Evolutionary conservation across 176 grass and related monocot species (phyloP).

Genomic region (Oryza meridionalis): DNA sequence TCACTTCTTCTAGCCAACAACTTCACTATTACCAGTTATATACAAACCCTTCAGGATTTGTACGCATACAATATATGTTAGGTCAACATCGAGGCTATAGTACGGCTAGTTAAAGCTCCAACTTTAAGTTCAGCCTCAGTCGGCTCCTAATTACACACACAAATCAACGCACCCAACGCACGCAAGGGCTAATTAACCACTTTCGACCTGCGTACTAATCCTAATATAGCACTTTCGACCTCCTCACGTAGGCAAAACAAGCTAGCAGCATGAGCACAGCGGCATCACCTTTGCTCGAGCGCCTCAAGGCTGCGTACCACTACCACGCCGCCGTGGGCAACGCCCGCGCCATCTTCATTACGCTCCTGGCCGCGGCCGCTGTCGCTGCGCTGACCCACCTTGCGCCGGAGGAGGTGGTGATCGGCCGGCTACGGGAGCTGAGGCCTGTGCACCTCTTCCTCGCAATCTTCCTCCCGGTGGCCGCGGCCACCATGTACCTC

Average conservation of each 20-base stretch:
- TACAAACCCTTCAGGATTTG: too few species aligned
- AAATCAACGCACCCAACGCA: too few species aligned
- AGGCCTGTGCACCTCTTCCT: slow-evolving; percentile 18
- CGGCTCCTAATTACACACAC: too few species aligned
- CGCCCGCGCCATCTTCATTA: neutral
- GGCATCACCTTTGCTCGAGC: neutral
- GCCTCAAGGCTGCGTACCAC: neutral
- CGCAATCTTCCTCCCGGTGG: slow-evolving; percentile 6
- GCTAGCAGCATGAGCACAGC: slow-evolving; percentile 14
- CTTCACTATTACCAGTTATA: too few species aligned
- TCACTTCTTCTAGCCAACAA: too few species aligned
- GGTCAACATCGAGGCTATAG: too few species aligned
- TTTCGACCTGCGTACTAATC: too few species aligned
- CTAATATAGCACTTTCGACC: too few species aligned
- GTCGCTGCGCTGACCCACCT: neutral
- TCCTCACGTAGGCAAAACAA: neutral
- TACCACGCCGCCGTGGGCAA: neutral
- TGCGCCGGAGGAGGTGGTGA: neutral
- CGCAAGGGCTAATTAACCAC: too few species aligned
- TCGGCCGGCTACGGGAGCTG: neutral
- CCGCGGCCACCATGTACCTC: slow-evolving; percentile 14
- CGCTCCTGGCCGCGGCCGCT: neutral
- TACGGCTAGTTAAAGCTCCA: neutral
- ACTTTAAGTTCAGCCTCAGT: slow-evolving; percentile 26
- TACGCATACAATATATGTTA: too few species aligned